Conservation (phyloP, 2,329 filamentous ascomycete genomes). For the Claviceps africana region DNA sequence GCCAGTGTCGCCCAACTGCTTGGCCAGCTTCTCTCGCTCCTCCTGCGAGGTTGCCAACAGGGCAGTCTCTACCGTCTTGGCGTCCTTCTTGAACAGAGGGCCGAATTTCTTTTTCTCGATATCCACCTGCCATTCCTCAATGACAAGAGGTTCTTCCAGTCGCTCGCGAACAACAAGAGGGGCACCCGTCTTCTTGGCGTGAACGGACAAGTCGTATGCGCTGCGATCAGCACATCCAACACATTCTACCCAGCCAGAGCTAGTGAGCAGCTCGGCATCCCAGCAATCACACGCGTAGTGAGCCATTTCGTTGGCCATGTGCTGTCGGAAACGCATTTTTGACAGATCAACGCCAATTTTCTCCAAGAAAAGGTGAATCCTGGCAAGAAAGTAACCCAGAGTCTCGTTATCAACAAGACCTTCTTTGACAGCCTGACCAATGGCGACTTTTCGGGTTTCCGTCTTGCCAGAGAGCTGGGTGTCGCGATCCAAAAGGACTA, state of each 20-base stretch:
- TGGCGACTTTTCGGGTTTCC: slow-evolving; percentile 53
- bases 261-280: slow-evolving; percentile 87
- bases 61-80: slow-evolving; percentile 69
- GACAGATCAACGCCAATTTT: slow-evolving; percentile 75
- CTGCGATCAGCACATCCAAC: slow-evolving; percentile 93
- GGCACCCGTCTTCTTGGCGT: slow-evolving; percentile 82
- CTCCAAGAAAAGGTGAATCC: slow-evolving; percentile 80
- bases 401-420: slow-evolving; percentile 93
- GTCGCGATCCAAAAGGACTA: slow-evolving; percentile 71
- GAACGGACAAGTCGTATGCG: slow-evolving; percentile 85
- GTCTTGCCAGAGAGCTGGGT: slow-evolving; percentile 83
- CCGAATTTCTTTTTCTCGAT: slow-evolving; percentile 94
- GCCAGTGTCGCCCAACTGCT: slow-evolving; percentile 58
- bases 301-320: slow-evolving; percentile 68
- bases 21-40: slow-evolving; percentile 63
- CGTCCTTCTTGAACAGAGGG: slow-evolving; percentile 88
- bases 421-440: slow-evolving; percentile 73
- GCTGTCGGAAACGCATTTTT: slow-evolving; percentile 92
- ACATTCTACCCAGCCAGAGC: slow-evolving; percentile 95
- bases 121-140: slow-evolving; percentile 80
- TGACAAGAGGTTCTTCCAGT: slow-evolving; percentile 58
- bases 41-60: slow-evolving; percentile 66
- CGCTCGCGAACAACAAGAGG: slow-evolving; percentile 75
- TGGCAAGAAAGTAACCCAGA: slow-evolving; percentile 88
- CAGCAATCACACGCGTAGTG: slow-evolving; percentile 97